phyloP scores from a whole-genome alignment of 225 moss, liverwort and hornwort species.

The Pseudisothecium myosuroides region DNA sequence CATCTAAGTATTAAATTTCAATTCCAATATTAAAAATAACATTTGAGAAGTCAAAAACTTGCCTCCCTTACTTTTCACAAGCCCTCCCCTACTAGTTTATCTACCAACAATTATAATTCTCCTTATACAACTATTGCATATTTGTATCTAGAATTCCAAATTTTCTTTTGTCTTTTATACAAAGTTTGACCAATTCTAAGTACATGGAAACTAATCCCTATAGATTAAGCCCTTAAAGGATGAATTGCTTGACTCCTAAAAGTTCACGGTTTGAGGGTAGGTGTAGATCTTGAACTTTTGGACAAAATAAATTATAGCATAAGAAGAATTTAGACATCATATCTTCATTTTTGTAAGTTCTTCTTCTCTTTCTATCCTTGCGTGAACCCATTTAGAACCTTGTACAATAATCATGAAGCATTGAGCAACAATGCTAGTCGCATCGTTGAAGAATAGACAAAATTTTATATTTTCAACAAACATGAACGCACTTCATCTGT shows the following conservation, averaged over 20 bases:
- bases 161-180: background rate
- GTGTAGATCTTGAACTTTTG: background rate
- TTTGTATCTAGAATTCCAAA: background rate
- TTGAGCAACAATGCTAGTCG: background rate
- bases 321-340: background rate
- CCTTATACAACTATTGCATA: background rate
- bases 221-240: accelerated
- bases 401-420: background rate
- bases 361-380: accelerated
- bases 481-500: background rate
- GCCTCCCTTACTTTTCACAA: background rate
- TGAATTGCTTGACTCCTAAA: background rate
- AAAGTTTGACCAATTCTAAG: background rate
- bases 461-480: background rate
- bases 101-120: accelerated
- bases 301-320: background rate
- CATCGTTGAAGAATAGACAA: too few species aligned
- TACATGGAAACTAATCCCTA: accelerated
- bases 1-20: background rate
- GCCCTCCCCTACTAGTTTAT: background rate
- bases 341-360: background rate
- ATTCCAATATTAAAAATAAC: background rate
- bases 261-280: too few species aligned
- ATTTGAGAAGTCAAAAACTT: background rate
- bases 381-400: background rate